Evolutionary conservation across 2,329 filamentous ascomycete species (phyloP), one percentile per base, ranked within the genome.

Genomic region (Monosporascus sp.): DNA sequence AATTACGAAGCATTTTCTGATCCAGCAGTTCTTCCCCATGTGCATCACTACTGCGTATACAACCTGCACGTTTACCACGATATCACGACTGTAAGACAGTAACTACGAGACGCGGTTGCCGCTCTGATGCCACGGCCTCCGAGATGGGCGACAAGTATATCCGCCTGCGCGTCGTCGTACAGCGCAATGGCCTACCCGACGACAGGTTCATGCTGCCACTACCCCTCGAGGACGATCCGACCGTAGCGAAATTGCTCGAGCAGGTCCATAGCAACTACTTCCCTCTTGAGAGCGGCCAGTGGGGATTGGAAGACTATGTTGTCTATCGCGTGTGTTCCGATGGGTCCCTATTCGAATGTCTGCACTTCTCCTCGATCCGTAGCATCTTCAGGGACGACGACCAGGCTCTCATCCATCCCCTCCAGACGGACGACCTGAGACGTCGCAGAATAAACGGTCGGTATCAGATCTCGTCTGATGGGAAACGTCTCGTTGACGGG

Each of bases 261-360:
- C 82, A 90, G 56, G 77, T 97, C 60, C 92, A 95, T 17, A 46
- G 43, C 70, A 83, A 89, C 44, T 79, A 88, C 17, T 76, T 97
- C 2, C 91, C 92, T 0, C 82, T 97, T 0, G 91, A 96, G 73
- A 85, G 86, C 53, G 79, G 79, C 41, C 78, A 91, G 55, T 96
- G 91, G 90, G 91, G 90, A 0, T 73, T 96, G 3, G 92, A 97
- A 64, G 90, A 97, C 67, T 97, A 97, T 69, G 82, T 82, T 8
- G 90, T 96, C 31, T 89, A 95, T 70, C 78, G 96, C 3, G 70
- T 71, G 20, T 77, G 80, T 52, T 63, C 65, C 27, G 71, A 74
- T 38, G 80, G 79, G n/a, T 75, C 71, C 19, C 84, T 82, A 46
- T 97, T 90, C 60, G 93, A 97, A 71, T 94, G 90, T 63, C 73